These are phyloP conservation scores for Melampsora occidentalis DNA, from an alignment of 1,284 basidiomycete species.

Conservation along the genomic window DNA sequence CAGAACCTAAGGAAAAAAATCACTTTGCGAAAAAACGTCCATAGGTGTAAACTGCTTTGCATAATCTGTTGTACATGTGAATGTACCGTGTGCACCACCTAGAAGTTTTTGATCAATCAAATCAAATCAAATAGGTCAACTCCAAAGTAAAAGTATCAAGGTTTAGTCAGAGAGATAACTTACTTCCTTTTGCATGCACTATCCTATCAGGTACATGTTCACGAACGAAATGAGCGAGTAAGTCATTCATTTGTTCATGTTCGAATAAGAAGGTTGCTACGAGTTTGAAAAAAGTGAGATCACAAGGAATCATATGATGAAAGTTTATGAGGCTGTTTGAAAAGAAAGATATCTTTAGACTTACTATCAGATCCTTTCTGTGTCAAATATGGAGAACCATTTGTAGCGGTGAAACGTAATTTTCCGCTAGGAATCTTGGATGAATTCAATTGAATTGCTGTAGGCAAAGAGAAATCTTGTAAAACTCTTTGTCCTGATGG, in stretches of 20 bases:
- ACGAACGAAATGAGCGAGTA: constrained; percentile 84
- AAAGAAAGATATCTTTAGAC: background rate
- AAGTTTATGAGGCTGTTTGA: background rate
- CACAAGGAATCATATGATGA: no score
- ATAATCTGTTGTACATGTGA: constrained; percentile 19
- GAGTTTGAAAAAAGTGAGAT: background rate
- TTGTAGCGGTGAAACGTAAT: constrained; percentile 46
- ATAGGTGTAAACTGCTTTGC: constrained; percentile 19
- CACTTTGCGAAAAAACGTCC: constrained; percentile 16
- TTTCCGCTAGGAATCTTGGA: constrained; percentile 19
- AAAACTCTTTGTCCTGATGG: no score
- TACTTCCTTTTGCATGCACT: constrained; percentile 57
- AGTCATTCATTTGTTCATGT: constrained; percentile 61
- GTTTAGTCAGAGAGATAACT: background rate
- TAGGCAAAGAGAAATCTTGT: no score
- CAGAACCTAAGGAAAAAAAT: background rate
- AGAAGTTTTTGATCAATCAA: background rate
- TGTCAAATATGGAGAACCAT: constrained; percentile 46
- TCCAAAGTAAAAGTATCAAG: background rate
- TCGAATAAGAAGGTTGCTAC: constrained; percentile 4
- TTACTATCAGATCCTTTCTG: constrained; percentile 8
- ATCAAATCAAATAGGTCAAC: no score
- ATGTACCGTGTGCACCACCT: constrained; percentile 26
- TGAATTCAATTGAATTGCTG: background rate
- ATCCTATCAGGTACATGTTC: constrained; percentile 95